These are phyloP conservation scores for Candida smagusa DNA, from an alignment of 1,139 yeast species.

Conservation along the genomic window DNA sequence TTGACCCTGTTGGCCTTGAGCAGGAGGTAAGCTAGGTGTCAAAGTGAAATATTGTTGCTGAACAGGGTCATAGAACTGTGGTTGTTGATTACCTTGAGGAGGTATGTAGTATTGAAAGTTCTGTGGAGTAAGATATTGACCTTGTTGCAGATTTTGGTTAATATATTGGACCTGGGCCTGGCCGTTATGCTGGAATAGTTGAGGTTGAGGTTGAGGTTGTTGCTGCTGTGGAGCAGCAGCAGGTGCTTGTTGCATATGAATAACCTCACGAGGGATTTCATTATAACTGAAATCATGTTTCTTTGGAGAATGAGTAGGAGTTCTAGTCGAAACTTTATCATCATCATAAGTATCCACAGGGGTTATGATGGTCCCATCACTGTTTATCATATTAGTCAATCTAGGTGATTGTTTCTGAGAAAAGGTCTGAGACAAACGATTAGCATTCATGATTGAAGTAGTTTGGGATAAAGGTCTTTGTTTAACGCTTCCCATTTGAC, in stretches of 20 bases:
- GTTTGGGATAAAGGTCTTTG: conserved; percentile 24
- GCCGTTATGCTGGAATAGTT: conserved; percentile 8
- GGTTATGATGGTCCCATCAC: conserved; percentile 47
- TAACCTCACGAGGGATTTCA: neutral
- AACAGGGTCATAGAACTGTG: conserved; percentile 45
- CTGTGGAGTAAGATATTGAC: conserved; percentile 13
- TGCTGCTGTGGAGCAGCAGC: conserved; percentile 4
- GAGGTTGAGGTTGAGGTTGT: conserved; percentile 5
- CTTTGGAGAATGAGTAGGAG: conserved; percentile 1
- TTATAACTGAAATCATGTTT: neutral
- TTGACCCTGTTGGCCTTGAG: conserved; percentile 4
- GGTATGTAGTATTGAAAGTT: conserved; percentile 15
- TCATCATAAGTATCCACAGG: conserved; percentile 33
- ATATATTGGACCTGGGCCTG: conserved; percentile 6
- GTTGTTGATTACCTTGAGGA: conserved; percentile 19
- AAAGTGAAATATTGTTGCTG: conserved; percentile 46
- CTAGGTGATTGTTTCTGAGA: conserved; percentile 37
- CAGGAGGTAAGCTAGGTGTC: conserved; percentile 27
- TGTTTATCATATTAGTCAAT: conserved; percentile 42
- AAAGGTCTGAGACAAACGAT: conserved; percentile 37
- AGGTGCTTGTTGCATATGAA: too few species aligned
- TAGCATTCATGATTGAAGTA: conserved; percentile 23
- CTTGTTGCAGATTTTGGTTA: conserved; percentile 2
- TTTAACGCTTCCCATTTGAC: conserved; percentile 7
- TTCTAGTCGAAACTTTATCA: conserved; percentile 1